Conservation (phyloP, 2,329 filamentous ascomycete species). For the Calonectria hawksworthii region DNA sequence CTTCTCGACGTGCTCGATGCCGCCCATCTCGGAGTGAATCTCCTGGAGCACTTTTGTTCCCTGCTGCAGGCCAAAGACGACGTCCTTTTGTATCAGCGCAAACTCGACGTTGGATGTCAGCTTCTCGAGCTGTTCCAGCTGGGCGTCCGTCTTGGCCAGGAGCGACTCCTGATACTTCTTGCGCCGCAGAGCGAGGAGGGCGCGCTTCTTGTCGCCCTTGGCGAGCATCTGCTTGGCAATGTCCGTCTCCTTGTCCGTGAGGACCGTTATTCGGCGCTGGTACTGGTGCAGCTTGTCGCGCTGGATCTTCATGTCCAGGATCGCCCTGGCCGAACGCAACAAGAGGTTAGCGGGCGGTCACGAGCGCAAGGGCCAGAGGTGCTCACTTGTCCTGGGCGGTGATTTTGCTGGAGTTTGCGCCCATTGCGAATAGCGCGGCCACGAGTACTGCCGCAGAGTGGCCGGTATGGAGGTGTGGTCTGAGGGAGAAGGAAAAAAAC, state of each 20-base stretch:
- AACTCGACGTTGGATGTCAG: slow-evolving; percentile 94
- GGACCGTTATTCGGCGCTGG: slow-evolving; percentile 87
- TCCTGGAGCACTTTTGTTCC: slow-evolving; percentile 90
- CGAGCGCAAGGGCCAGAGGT: slow-evolving; percentile 22
- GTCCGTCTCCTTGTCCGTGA: slow-evolving; percentile 89
- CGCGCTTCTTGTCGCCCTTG: slow-evolving; percentile 82
- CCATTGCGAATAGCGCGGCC: slow-evolving; percentile 57
- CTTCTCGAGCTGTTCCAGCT: slow-evolving; percentile 94
- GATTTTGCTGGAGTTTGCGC: slow-evolving; percentile 69
- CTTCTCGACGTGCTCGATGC: slow-evolving; percentile 93
- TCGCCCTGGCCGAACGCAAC: slow-evolving; percentile 75
- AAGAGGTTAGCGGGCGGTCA: slow-evolving; percentile 24
- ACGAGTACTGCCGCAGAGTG: slow-evolving; percentile 16
- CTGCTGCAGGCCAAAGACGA: slow-evolving; percentile 92
- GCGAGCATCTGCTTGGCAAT: slow-evolving; percentile 88
- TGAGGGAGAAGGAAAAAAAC: background rate
- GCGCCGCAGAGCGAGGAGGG: slow-evolving; percentile 88
- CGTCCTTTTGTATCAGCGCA: slow-evolving; percentile 95
- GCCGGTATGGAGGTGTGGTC: slow-evolving; percentile 3
- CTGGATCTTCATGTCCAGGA: slow-evolving; percentile 97
- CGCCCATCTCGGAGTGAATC: slow-evolving; percentile 96
- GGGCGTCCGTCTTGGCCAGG: slow-evolving; percentile 88
- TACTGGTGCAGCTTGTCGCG: slow-evolving; percentile 98
- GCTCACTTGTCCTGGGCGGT: slow-evolving; percentile 87
- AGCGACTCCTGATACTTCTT: slow-evolving; percentile 98